Base-by-base conservation (phyloP, 306 rosid genomes). In the Inga laurina region DNA sequence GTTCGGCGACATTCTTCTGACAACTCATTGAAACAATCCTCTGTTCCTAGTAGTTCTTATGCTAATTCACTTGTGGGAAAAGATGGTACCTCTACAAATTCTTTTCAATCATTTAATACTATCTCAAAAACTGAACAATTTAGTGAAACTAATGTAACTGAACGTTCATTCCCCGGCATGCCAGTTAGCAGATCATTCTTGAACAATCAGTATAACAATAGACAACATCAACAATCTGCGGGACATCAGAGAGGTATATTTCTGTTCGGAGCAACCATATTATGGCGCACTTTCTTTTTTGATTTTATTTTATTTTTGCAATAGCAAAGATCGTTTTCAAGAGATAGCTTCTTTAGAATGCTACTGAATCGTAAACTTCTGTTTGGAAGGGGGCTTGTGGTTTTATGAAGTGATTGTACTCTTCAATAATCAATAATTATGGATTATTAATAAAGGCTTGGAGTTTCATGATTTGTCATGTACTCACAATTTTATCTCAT, bases 231-330 rank as follows among this genome's bases (percentile, higher is more conserved):
- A 79, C 98, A 86, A 82, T 79, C 82, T 62, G 84, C 62, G 76
- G 97, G 97, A 76, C 98, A 96, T 88, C 99, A 87, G 78, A 97
- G 93, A 91, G 99, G 99, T 97, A 92, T 81, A 32, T 65, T 61
- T 82, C 75, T 64, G 24, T 34, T 57, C 59, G 34, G 37, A 57
- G 46, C 74, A 35, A 3, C 77, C 27, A 15, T 45, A 15, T 69
- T 70, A 62, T 65, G 41, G 27, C 78, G 73, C 85, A 18, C 22
- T 32, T 44, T 24, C 49, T 39, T 9, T 45, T 46, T 18, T 70
- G 46, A 49, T 72, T 72, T 19, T 65, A 14, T n/a, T 74, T 41
- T 44, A 30, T 75, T 44, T 56, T 72, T 14, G 37, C 52, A 69
- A 54, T 43, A 19, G 5, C 22, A 19, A 30, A 56, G 64, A 71